Conservation (phyloP, 163 green algal species). For the Prototheca stagnorum region DNA sequence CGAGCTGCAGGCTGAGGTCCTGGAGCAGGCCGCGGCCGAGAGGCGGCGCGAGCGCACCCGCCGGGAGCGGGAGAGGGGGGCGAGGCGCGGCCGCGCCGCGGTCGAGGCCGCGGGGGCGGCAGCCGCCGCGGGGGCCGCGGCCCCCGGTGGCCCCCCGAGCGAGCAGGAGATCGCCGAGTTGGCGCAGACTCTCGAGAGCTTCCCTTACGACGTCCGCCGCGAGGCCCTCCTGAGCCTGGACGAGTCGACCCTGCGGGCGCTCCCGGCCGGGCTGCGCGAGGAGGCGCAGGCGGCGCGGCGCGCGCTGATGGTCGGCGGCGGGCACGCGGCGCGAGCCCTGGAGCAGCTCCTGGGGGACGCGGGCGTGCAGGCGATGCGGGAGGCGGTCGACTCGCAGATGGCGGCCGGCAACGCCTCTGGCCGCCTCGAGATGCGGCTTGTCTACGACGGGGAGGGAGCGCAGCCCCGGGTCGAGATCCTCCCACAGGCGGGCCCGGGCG, state of each 20-base stretch:
- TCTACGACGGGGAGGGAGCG: no score
- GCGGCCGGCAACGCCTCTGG: no score
- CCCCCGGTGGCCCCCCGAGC: conserved; percentile 19
- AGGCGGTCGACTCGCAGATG: no score
- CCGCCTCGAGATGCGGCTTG: no score
- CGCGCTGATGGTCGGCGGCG: no score
- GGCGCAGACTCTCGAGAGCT: conserved; percentile 62
- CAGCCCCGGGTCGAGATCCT: no score
- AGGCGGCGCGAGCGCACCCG: conserved; percentile 4
- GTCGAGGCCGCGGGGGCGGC: conserved; percentile 1
- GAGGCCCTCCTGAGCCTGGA: conserved; percentile 62
- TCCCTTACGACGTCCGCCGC: conserved; percentile 72
- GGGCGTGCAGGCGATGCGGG: no score
- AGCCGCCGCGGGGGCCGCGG: conserved; percentile 4
- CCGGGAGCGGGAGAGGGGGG: background rate
- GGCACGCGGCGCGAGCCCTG: no score
- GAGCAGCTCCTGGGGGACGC: no score
- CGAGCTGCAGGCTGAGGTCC: conserved; percentile 77
- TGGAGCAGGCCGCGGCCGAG: conserved; percentile 55
- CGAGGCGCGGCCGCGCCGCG: conserved; percentile 2
- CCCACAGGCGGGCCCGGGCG: no score
- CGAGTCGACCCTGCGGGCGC: conserved; percentile 51
- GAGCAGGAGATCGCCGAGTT: no score
- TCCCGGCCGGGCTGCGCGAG: conserved; percentile 53
- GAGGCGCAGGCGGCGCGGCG: conserved; percentile 48